phyloP scores from a whole-genome alignment of 768 basidiomycete species.

The Termitomyces bulborhizus region DNA sequence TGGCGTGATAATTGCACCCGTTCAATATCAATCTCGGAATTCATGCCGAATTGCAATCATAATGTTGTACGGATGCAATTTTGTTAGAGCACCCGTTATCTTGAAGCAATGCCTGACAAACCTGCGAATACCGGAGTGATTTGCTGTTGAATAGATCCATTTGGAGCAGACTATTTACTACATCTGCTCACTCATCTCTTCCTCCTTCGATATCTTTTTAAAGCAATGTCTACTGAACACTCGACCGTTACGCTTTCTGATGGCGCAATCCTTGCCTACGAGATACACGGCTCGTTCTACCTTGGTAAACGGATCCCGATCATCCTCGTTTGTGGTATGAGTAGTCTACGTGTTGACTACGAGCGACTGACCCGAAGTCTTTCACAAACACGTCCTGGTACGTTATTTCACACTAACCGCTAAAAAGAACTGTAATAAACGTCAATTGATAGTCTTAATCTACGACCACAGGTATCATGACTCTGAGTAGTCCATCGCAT shows the following conservation, averaged over 20 bases:
- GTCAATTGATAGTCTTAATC: conserved; percentile 27
- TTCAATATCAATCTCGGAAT: not conserved
- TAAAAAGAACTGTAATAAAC: not conserved
- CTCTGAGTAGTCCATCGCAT: not conserved
- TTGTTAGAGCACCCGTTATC: conserved; percentile 6
- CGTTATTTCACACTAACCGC: not conserved
- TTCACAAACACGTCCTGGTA: conserved; percentile 34
- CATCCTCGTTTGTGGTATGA: conserved; percentile 37
- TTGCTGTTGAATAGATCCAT: conserved; percentile 1
- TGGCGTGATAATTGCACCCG: conserved; percentile 7
- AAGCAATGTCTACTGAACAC: conserved; percentile 18
- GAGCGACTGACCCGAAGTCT: conserved; percentile 28
- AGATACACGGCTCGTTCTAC: conserved; percentile 34
- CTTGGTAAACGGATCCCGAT: conserved; percentile 26
- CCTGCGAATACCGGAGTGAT: not conserved
- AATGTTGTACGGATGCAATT: conserved; percentile 10
- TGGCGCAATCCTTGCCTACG: conserved; percentile 37
- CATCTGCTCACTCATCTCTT: not conserved
- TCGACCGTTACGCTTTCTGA: conserved; percentile 27
- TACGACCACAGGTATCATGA: conserved; percentile 32
- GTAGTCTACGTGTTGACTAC: conserved; percentile 32
- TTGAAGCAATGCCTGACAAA: conserved; percentile 5
- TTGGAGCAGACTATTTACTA: not conserved
- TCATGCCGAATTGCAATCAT: not conserved
- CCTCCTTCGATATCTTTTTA: not conserved